Conservation (phyloP, 2,329 filamentous ascomycete genomes). For the Drechslera avenae region DNA sequence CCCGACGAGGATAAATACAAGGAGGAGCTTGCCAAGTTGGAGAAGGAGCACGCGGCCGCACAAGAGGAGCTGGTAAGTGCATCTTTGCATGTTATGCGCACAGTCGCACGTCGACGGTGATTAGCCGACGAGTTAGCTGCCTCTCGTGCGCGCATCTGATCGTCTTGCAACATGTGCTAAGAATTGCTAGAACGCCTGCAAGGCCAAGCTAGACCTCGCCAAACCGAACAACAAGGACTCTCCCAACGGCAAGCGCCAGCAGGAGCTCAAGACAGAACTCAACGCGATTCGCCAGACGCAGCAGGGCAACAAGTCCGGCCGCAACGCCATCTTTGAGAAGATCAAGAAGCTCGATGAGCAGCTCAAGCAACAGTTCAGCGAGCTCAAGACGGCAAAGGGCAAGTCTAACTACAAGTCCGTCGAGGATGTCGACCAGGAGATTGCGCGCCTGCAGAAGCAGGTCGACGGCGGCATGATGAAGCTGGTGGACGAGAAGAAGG, state of each 20-base stretch:
- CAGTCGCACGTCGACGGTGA: constrained; percentile 5
- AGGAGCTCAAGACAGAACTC: constrained; percentile 82
- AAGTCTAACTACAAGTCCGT: constrained; percentile 84
- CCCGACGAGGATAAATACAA: constrained; percentile 88
- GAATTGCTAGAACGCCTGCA: constrained; percentile 72
- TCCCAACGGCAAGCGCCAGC: constrained; percentile 78
- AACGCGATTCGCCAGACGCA: constrained; percentile 87
- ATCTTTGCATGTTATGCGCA: background rate
- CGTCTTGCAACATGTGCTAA: constrained; percentile 13
- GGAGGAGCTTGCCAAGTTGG: constrained; percentile 74
- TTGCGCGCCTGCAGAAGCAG: constrained; percentile 78
- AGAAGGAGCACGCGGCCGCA: constrained; percentile 82
- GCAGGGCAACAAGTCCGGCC: constrained; percentile 81
- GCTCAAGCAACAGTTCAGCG: constrained; percentile 79
- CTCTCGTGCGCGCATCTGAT: constrained; percentile 3
- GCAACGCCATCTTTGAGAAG: constrained; percentile 79
- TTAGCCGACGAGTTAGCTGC: constrained; percentile 22
- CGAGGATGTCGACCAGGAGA: constrained; percentile 86
- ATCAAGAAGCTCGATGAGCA: constrained; percentile 91
- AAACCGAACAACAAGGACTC: constrained; percentile 82
- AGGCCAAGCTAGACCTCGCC: constrained; percentile 84
- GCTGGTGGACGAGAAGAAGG: constrained; percentile 96
- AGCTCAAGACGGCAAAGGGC: constrained; percentile 84
- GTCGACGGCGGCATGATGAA: constrained; percentile 92
- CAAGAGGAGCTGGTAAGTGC: constrained; percentile 70